Base-by-base conservation (phyloP, 2,329 filamentous ascomycete species). In the Epichloe sibirici region DNA sequence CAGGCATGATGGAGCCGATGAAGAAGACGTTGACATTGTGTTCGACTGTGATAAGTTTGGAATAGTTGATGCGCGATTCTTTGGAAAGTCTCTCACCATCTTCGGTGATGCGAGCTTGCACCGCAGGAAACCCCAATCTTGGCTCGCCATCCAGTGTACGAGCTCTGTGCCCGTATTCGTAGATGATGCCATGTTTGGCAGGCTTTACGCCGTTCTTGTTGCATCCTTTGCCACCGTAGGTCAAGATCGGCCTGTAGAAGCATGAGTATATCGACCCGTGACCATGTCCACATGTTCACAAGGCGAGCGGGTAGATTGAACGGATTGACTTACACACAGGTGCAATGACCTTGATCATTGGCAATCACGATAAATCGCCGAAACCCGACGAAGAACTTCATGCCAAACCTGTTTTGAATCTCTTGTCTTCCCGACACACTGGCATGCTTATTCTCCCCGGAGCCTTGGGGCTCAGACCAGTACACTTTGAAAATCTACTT, bases 1-100 rank as follows among this genome's bases (percentile, higher is more conserved):
- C 58, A 1, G 57, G 51, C 3, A 60, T 52, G 15, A 81, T 67
- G 4, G 63, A 59, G n/a, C 78, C 78, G 49, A 82, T 74, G 58
- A 81, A 79, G 57, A 74, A 70, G n/a, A 81, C 75, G 45, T 69
- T 73, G 57, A 74, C 66, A 58, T 82, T 82, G 64, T 81, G 78
- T 61, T 81, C 76, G 28, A 82, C 68, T 3, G 76, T 78, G 31
- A 73, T 69, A 5, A 77, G 65, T 56, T 81, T 81, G 5, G 75
- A 74, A 61, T 81, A 81, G 63, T 81, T 80, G 57, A 80, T 71
- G 5, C 78, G 73, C 12, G 78, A 82, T 55, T 76, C 72, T 34
- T 57, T 67, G 11, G 68, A 67, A 6, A 81, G 67, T 51, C 64
- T 71, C 54, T 81, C 75, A 35, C 66, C 68, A 13, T 66, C 62